These are phyloP conservation scores for Syzygium grande DNA, from an alignment of 345 rosid species.

Conservation along the genomic window DNA sequence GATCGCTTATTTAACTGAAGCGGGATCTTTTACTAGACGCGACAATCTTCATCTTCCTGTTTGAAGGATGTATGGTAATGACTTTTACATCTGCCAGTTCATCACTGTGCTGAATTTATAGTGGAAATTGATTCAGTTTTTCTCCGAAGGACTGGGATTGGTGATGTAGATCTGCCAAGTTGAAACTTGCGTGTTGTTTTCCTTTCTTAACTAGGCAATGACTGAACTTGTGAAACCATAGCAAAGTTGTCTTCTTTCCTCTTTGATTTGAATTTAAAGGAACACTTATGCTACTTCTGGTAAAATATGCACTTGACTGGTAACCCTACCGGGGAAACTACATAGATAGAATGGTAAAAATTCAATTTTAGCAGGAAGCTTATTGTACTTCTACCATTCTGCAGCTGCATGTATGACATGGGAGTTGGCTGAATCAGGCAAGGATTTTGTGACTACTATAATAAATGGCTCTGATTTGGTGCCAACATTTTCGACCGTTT, in stretches of 20 bases:
- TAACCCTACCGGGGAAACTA: neutral
- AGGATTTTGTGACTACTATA: slow-evolving; percentile 67
- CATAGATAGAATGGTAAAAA: neutral
- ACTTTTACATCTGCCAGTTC: neutral
- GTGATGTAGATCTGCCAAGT: neutral
- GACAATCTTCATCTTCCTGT: neutral
- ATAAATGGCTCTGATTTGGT: slow-evolving; percentile 95
- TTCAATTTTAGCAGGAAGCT: neutral
- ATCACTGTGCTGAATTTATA: neutral
- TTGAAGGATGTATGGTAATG: neutral
- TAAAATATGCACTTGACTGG: neutral
- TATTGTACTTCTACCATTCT: slow-evolving; percentile 9
- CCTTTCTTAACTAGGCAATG: neutral
- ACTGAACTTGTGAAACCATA: neutral
- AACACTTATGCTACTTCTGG: neutral
- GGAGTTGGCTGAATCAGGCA: slow-evolving; percentile 99
- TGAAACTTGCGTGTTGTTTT: neutral
- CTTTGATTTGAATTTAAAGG: neutral
- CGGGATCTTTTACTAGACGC: neutral
- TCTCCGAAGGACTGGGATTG: neutral
- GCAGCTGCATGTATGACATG: slow-evolving; percentile 99
- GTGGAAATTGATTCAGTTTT: neutral
- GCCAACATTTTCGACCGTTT: slow-evolving; percentile 88
- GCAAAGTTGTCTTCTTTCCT: neutral
- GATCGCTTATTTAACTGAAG: neutral